Conservation (phyloP, 306 rosid genomes). For the Trifolium subterraneum region DNA sequence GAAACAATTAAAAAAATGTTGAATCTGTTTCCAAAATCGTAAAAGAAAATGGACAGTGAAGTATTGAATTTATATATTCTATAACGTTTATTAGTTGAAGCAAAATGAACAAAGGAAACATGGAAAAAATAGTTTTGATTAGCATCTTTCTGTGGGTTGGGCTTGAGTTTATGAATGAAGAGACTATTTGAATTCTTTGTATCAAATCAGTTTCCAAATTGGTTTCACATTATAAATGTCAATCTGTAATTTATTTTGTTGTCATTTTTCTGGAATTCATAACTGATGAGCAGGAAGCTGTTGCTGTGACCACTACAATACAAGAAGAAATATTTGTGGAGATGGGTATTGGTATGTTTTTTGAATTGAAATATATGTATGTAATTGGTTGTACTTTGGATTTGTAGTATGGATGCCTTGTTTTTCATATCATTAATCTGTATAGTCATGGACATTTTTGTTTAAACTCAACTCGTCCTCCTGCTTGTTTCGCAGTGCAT, state of each 20-base stretch:
- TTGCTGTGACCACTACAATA: slow-evolving; percentile 82
- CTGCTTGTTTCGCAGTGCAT: slow-evolving; percentile 5
- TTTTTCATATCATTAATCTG: slow-evolving; percentile 23
- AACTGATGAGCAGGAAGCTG: slow-evolving; percentile 73
- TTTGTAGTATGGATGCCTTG: not conserved
- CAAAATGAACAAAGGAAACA: not conserved
- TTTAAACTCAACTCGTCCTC: slow-evolving; percentile 13
- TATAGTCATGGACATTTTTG: not conserved
- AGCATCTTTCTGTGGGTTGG: not conserved
- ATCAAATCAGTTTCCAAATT: not conserved
- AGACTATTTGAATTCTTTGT: not conserved
- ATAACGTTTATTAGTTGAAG: not conserved
- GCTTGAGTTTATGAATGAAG: not conserved
- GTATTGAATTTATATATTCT: not conserved
- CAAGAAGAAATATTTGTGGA: slow-evolving; percentile 85
- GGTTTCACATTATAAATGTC: slow-evolving; percentile 2
- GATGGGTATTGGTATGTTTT: slow-evolving; percentile 80
- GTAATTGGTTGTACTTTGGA: slow-evolving; percentile 2
- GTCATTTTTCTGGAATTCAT: slow-evolving; percentile 25
- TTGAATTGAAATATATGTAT: not conserved
- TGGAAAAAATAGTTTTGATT: not conserved
- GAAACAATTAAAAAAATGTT: not conserved
- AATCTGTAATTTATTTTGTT: slow-evolving; percentile 23
- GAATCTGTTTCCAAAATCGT: not conserved
- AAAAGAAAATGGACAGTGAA: not conserved